Conservation (phyloP, 805 yeast species). For the Candida lessepsii region DNA sequence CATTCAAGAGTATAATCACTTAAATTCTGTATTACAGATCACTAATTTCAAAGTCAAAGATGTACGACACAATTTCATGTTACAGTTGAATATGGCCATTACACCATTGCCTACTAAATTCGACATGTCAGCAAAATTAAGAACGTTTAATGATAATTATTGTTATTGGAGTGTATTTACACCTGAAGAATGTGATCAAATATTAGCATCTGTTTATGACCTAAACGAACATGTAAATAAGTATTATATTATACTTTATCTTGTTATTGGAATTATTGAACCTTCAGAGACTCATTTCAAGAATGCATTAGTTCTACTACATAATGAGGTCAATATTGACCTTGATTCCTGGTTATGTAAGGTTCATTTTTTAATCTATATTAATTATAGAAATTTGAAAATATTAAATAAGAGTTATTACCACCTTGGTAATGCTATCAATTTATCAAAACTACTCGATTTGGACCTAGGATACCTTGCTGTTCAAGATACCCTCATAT, state of each 20-base stretch:
- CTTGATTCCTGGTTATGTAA: slow-evolving; percentile 43
- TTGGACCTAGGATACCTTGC: background rate
- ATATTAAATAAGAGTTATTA: slow-evolving; percentile 1
- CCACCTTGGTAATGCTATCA: slow-evolving; percentile 10
- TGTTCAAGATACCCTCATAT: slow-evolving; percentile 5
- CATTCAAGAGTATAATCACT: slow-evolving; percentile 4
- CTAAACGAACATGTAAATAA: slow-evolving; percentile 3
- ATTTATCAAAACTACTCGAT: background rate
- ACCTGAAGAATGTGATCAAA: background rate
- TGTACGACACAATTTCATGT: background rate
- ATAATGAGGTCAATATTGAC: slow-evolving; percentile 30
- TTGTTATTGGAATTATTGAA: slow-evolving; percentile 31
- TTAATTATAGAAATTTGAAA: slow-evolving; percentile 31
- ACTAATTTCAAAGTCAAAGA: background rate
- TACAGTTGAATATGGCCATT: background rate
- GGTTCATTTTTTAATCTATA: slow-evolving; percentile 36
- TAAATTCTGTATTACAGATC: background rate
- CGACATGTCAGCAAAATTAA: background rate
- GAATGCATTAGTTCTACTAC: slow-evolving; percentile 29
- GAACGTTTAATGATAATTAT: background rate
- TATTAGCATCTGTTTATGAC: slow-evolving; percentile 5
- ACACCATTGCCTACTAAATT: slow-evolving; percentile 1
- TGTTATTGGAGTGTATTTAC: slow-evolving; percentile 4
- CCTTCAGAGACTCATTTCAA: slow-evolving; percentile 29
- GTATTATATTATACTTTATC: slow-evolving; percentile 29